Percentiles rank a stretch among this genome's conserved stretches.
Conservation (phyloP, 768 basidiomycete species). For the Terana coerulea region DNA sequence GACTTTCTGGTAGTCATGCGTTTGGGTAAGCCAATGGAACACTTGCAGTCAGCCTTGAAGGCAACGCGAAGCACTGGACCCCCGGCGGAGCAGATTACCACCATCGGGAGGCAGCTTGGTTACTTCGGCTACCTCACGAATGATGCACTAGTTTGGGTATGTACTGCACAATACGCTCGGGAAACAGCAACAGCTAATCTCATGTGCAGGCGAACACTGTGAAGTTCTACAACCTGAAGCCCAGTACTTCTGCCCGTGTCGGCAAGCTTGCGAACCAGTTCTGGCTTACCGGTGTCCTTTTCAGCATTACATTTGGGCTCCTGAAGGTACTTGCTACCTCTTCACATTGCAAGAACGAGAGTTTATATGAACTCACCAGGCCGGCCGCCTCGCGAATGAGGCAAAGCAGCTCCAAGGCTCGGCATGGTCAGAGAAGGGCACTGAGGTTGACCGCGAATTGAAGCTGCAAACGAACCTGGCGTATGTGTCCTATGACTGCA, state of each 20-base stretch:
- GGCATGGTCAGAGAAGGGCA: slow-evolving; percentile 59
- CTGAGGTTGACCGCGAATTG: slow-evolving; percentile 62
- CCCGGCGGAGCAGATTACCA: slow-evolving; percentile 67
- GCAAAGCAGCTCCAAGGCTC: slow-evolving; percentile 45
- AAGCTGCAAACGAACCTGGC: slow-evolving; percentile 52
- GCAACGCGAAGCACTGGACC: slow-evolving; percentile 54
- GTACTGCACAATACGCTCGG: slow-evolving; percentile 26
- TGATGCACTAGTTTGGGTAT: slow-evolving; percentile 85
- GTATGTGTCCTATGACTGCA: slow-evolving; percentile 41
- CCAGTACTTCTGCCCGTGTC: slow-evolving; percentile 57
- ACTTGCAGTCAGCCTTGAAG: slow-evolving; percentile 84
- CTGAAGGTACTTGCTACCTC: slow-evolving; percentile 49
- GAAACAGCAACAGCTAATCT: not conserved
- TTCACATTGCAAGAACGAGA: not conserved
- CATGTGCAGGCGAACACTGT: slow-evolving; percentile 54
- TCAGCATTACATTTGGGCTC: slow-evolving; percentile 68
- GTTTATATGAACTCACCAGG: slow-evolving; percentile 33
- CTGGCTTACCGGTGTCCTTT: slow-evolving; percentile 84
- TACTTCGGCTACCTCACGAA: slow-evolving; percentile 87
- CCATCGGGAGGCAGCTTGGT: slow-evolving; percentile 77
- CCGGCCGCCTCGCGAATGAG: slow-evolving; percentile 58
- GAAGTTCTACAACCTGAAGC: slow-evolving; percentile 58
- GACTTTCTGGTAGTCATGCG: slow-evolving; percentile 64
- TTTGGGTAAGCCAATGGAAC: slow-evolving; percentile 90
- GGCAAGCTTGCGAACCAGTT: slow-evolving; percentile 71